Base-by-base conservation (phyloP, 2,329 filamentous ascomycete species). In the Cladosporium sp. region DNA sequence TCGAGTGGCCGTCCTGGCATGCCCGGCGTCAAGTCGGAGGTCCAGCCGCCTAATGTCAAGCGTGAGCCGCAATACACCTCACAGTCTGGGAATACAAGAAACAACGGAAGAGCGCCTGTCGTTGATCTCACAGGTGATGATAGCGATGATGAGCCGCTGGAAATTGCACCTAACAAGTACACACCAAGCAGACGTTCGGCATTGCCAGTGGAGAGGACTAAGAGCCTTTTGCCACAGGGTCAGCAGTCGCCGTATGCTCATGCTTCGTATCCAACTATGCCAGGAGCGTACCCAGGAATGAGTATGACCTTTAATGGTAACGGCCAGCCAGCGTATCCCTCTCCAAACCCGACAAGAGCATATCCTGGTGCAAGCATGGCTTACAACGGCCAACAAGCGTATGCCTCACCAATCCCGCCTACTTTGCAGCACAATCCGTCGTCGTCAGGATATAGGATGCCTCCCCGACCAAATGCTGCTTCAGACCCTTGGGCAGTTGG, bases 91-190 rank as follows among this genome's bases (percentile, higher is more conserved):
- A 30, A 22, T 20, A 8, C 47, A 8, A 37, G 38, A 17, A 9
- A n/a, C 36, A 19, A 42, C 14, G 54, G 19, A 39, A 37, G 54
- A 14, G 43, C 61, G n/a, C 55, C 52, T 3, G 58, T 71, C 11
- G 64, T 72, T 12, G 70, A 72, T 49, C 67, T 72, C 39, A 72
- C 70, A 34, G 61, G 59, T 37, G 64, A 62, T 55, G 70, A 69
- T 58, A 66, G 66, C 55, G 70, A 70, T 12, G 69, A 70, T 9
- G 68, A 70, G 17, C 50, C 67, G 14, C 42, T 59, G 22, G 69
- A 69, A 50, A 68, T 71, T 22, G 51, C 54, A 4, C 65, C 67
- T 5, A 56, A 50, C 6, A 43, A 49, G 15, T 69, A 67, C 58
- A 65, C 63, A 6, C 68, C 66, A 4, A 69, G 60, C 47, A 42